phyloP scores from a whole-genome alignment of 2,329 filamentous ascomycete genomes.

The Aurifilum marmelostoma region DNA sequence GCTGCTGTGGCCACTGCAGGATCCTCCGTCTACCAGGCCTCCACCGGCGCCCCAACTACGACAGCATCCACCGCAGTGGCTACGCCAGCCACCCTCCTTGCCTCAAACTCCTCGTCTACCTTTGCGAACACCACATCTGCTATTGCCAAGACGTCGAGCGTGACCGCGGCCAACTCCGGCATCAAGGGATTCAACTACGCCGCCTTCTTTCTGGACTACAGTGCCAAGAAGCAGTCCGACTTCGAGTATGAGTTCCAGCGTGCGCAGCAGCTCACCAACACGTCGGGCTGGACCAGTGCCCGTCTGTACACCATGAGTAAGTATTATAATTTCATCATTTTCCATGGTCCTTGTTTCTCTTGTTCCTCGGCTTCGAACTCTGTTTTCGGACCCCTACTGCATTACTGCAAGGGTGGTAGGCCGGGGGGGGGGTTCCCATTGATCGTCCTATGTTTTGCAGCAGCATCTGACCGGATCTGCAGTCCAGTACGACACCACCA shows the following conservation, averaged over 20 bases:
- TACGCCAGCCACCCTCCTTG: slow-evolving; percentile 13
- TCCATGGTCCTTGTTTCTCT: not conserved
- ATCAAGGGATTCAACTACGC: slow-evolving; percentile 76
- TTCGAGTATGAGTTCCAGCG: slow-evolving; percentile 73
- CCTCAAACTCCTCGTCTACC: slow-evolving; percentile 16
- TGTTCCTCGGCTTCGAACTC: too few relatives aligned
- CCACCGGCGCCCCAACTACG: slow-evolving; percentile 3
- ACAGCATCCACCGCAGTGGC: slow-evolving; percentile 18
- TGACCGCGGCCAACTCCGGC: slow-evolving; percentile 36
- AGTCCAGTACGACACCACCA: slow-evolving; percentile 65
- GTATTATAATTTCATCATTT: slow-evolving; percentile 22
- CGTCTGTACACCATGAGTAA: slow-evolving; percentile 71
- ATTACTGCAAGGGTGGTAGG: too few relatives aligned
- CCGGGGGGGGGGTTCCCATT: not conserved
- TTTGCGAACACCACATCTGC: slow-evolving; percentile 1
- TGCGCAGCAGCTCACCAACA: slow-evolving; percentile 65
- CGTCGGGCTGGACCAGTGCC: slow-evolving; percentile 68
- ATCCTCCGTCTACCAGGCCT: slow-evolving; percentile 20
- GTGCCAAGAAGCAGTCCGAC: slow-evolving; percentile 62
- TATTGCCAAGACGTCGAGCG: slow-evolving; percentile 4
- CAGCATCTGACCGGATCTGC: slow-evolving; percentile 12
- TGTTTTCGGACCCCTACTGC: not conserved
- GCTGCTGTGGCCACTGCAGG: slow-evolving; percentile 30
- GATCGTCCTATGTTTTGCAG: not conserved
- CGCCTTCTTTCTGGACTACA: slow-evolving; percentile 61